Evolutionary conservation across 2,329 filamentous ascomycete species (phyloP).

Genomic region (Metarhizium guizhouense): DNA sequence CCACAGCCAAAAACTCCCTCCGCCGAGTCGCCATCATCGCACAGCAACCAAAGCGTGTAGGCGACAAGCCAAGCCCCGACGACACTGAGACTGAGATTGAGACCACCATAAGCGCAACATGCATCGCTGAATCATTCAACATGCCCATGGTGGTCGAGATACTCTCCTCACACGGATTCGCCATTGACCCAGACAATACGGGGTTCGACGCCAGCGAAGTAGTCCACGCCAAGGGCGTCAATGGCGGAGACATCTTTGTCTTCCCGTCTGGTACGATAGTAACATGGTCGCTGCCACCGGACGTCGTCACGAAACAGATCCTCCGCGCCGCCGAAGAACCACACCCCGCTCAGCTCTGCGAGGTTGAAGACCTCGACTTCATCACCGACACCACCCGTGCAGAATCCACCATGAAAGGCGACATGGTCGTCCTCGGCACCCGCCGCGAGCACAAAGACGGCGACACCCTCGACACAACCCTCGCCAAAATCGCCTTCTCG

Average conservation of each 20-base stretch:
- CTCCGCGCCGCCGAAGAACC: conserved; percentile 67
- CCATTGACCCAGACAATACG: conserved; percentile 51
- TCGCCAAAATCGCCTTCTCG: conserved; percentile 94
- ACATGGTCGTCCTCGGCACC: conserved; percentile 83
- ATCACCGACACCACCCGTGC: conserved; percentile 65
- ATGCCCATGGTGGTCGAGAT: conserved; percentile 52
- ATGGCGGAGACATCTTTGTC: conserved; percentile 82
- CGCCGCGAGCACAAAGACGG: conserved; percentile 41
- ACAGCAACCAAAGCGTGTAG: conserved; percentile 44
- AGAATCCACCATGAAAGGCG: conserved; percentile 70
- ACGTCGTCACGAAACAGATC: conserved; percentile 65
- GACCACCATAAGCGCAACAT: conserved; percentile 48
- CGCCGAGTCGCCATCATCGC: conserved; percentile 81
- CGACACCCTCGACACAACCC: conserved; percentile 48
- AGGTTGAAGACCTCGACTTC: conserved; percentile 87
- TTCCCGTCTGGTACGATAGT: conserved; percentile 93
- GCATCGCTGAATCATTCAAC: conserved; percentile 54
- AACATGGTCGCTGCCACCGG: conserved; percentile 77
- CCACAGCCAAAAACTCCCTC: conserved; percentile 60
- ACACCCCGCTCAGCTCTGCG: conserved; percentile 58
- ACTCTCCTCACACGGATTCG: conserved; percentile 49
- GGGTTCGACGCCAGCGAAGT: conserved; percentile 54
- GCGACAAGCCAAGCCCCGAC: conserved; percentile 19
- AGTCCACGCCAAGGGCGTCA: conserved; percentile 51
- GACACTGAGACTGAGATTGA: conserved; percentile 24